A percentile compares a stretch with the other conserved stretches of the same genome.
Evolutionary conservation across 768 basidiomycete species (phyloP).

Genomic region (Zangia roseola): DNA sequence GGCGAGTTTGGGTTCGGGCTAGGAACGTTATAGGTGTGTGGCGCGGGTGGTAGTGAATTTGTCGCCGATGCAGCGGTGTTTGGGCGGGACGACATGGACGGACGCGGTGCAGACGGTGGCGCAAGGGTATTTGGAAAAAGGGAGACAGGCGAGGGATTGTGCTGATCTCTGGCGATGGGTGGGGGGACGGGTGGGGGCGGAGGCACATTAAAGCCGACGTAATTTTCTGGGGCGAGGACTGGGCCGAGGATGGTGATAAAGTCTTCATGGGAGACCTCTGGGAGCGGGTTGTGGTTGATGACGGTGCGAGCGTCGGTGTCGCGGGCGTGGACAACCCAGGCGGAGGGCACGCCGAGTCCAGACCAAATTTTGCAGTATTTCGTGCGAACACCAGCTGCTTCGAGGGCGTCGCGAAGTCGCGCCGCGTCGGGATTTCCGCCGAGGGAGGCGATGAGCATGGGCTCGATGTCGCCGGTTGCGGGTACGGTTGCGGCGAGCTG

Average conservation of each 20-base stretch:
- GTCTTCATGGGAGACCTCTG: conserved; percentile 84
- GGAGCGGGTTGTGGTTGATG: conserved; percentile 85
- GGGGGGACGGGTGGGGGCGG: conserved; percentile 21
- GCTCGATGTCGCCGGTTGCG: conserved; percentile 33
- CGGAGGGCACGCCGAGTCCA: conserved; percentile 69
- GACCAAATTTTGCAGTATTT: conserved; percentile 74
- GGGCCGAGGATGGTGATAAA: conserved; percentile 79
- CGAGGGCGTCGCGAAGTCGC: conserved; percentile 61
- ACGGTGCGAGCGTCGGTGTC: conserved; percentile 62
- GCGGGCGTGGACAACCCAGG: conserved; percentile 82
- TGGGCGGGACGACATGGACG: conserved; percentile 35
- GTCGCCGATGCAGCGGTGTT: conserved; percentile 27
- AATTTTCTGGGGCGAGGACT: conserved; percentile 81
- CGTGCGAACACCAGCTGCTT: conserved; percentile 65
- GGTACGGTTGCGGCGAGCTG: conserved; percentile 50
- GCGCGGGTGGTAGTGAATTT: conserved; percentile 10
- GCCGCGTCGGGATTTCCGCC: conserved; percentile 70
- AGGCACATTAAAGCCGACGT: conserved; percentile 32
- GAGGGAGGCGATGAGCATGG: conserved; percentile 71
- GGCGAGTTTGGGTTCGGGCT: conserved; percentile 53
- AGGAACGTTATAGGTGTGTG: conserved; percentile 18
- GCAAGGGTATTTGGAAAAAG: conserved; percentile 25
- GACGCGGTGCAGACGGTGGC: conserved; percentile 29
- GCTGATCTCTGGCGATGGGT: conserved; percentile 19
- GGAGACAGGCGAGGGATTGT: conserved; percentile 28